These are phyloP conservation scores for Mycena galopus DNA, from an alignment of 768 basidiomycete genomes.

Conservation along the genomic window DNA sequence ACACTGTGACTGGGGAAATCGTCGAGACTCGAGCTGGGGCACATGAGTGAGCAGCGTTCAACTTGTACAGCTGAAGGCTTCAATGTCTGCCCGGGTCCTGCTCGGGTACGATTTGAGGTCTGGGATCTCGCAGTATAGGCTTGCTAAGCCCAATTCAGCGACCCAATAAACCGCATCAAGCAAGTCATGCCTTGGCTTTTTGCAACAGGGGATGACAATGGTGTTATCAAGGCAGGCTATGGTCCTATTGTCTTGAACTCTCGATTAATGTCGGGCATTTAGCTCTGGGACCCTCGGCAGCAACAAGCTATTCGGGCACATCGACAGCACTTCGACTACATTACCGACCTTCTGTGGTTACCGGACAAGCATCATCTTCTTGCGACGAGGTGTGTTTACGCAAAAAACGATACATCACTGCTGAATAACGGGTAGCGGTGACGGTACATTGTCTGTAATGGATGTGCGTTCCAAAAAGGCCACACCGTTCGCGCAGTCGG, in stretches of 20 bases:
- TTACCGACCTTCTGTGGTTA: constrained; percentile 91
- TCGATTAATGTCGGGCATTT: constrained; percentile 3
- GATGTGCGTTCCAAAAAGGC: constrained; percentile 88
- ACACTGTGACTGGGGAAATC: constrained; percentile 69
- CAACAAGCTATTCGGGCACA: constrained; percentile 74
- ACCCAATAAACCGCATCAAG: constrained; percentile 88
- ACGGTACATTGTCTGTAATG: constrained; percentile 93
- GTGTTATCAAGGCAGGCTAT: constrained; percentile 83
- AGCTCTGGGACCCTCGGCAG: constrained; percentile 94
- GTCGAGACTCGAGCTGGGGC: constrained; percentile 62
- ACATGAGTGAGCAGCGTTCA: constrained; percentile 71
- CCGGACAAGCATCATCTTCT: constrained; percentile 88
- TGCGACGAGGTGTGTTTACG: constrained; percentile 78
- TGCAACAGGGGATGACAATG: constrained; percentile 93
- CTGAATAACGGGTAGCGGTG: constrained; percentile 68
- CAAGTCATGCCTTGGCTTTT: constrained; percentile 77
- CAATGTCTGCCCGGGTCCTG: not conserved
- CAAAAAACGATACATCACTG: not conserved
- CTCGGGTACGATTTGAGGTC: not conserved
- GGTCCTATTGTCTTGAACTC: constrained; percentile 29
- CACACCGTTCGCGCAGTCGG: constrained; percentile 86
- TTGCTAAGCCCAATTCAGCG: constrained; percentile 9
- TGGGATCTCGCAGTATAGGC: not conserved
- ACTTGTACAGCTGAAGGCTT: constrained; percentile 1
- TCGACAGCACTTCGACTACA: constrained; percentile 93